These are phyloP conservation scores for Prunus campanulata DNA, from an alignment of 306 rosid genomes.

Conservation along the genomic window DNA sequence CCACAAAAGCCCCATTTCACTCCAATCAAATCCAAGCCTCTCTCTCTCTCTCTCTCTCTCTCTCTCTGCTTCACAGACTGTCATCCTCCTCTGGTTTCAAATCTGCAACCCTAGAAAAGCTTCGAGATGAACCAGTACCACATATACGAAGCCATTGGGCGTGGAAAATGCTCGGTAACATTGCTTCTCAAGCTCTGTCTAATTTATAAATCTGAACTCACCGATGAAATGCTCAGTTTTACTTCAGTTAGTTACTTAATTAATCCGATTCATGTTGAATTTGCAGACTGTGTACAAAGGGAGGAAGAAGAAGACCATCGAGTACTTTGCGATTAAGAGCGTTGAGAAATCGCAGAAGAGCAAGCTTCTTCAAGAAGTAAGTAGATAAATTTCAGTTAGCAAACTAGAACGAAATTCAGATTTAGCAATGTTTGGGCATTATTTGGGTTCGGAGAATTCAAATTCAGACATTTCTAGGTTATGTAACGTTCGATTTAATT, in stretches of 20 bases:
- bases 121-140: slow-evolving; percentile 82
- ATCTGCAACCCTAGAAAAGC: slow-evolving; percentile 43
- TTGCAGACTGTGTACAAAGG: slow-evolving; percentile 91
- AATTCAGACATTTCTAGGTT: neutral
- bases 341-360: slow-evolving; percentile 87
- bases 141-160: slow-evolving; percentile 93
- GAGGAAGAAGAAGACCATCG: slow-evolving; percentile 95
- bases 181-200: neutral
- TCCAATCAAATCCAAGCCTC: neutral
- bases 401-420: neutral
- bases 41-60: neutral
- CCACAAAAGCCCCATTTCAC: neutral
- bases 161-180: slow-evolving; percentile 86
- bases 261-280: neutral
- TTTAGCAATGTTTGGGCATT: neutral
- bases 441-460: neutral
- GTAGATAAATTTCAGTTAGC: slow-evolving; percentile 8
- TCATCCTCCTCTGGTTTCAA: slow-evolving; percentile 11
- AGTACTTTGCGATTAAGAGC: slow-evolving; percentile 88
- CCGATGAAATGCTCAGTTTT: neutral
- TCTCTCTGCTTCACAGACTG: neutral
- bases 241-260: neutral
- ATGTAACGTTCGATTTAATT: neutral
- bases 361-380: slow-evolving; percentile 95
- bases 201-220: neutral